Conservation (phyloP, 2,329 filamentous ascomycete genomes). For the Hymenoscyphus fraxineus region DNA sequence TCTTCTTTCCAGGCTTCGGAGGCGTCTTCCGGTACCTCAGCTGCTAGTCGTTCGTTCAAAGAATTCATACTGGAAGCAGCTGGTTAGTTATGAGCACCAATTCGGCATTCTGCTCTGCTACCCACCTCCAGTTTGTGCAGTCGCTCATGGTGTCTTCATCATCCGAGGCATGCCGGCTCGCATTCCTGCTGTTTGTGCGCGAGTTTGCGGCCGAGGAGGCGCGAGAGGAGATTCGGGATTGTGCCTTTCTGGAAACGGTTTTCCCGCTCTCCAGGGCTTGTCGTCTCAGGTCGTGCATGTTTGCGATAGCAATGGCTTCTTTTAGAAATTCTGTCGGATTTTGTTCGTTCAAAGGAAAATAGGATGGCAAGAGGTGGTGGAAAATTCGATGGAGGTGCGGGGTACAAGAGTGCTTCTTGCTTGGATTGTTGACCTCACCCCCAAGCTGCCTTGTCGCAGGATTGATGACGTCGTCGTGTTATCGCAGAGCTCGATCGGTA, state of each 20-base stretch:
- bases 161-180: conserved; percentile 49
- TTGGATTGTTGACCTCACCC: no score
- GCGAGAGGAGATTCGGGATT: conserved; percentile 45
- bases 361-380: background rate
- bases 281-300: conserved; percentile 47
- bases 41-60: conserved; percentile 46
- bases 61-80: conserved; percentile 37
- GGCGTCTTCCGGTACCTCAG: conserved; percentile 45
- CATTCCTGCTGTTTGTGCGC: conserved; percentile 44
- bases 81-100: conserved; percentile 7
- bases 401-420: conserved; percentile 15
- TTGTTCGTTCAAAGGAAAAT: background rate
- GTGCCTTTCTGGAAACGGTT: conserved; percentile 55
- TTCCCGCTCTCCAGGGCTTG: conserved; percentile 56
- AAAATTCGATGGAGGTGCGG: conserved; percentile 15
- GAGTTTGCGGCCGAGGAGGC: conserved; percentile 47
- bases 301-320: conserved; percentile 8
- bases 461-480: conserved; percentile 10
- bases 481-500: conserved; percentile 21
- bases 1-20: conserved; percentile 55
- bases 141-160: conserved; percentile 53
- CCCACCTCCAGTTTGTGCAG: conserved; percentile 50
- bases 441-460: background rate
- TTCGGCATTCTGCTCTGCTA: background rate
- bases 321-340: background rate